These are phyloP conservation scores for Aspergillus chevalieri DNA, from an alignment of 2,329 filamentous ascomycete genomes.

Conservation along the genomic window DNA sequence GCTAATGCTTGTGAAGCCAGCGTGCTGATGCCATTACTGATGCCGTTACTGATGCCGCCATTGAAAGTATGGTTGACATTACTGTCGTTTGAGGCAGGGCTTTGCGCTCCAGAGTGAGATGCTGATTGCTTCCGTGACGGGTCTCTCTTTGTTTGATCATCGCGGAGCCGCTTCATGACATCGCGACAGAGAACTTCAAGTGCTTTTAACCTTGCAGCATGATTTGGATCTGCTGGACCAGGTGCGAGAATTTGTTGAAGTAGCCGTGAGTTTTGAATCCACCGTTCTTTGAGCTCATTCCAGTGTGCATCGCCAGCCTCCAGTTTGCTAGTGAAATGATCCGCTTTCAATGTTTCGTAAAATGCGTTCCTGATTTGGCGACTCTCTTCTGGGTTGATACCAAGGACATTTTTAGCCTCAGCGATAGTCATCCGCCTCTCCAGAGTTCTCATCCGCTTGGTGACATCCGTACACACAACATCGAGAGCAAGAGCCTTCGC, in stretches of 20 bases:
- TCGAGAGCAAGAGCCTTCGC: constrained; percentile 65
- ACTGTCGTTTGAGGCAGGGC: constrained; percentile 15
- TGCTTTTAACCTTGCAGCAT: constrained; percentile 55
- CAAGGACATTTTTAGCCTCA: constrained; percentile 66
- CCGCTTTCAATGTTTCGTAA: constrained; percentile 58
- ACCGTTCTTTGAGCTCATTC: constrained; percentile 61
- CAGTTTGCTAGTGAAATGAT: constrained; percentile 66
- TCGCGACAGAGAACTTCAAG: constrained; percentile 68
- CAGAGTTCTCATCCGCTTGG: constrained; percentile 65
- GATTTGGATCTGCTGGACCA: constrained; percentile 47
- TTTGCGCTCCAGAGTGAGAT: constrained; percentile 16
- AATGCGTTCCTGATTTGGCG: constrained; percentile 62
- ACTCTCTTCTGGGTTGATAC: constrained; percentile 62
- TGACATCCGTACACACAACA: constrained; percentile 73
- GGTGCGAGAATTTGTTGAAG: constrained; percentile 51
- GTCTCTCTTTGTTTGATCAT: constrained; percentile 57
- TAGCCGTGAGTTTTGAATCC: constrained; percentile 55
- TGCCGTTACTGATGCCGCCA: constrained; percentile 32
- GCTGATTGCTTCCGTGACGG: constrained; percentile 38
- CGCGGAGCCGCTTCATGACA: constrained; percentile 69
- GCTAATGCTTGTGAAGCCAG: constrained; percentile 40
- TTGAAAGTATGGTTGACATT: constrained; percentile 16
- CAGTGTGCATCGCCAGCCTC: constrained; percentile 66
- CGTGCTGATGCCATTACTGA: constrained; percentile 40
- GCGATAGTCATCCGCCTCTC: constrained; percentile 64